phyloP scores from a whole-genome alignment of 257 asterid species.

The Przewalskia tangutica region DNA sequence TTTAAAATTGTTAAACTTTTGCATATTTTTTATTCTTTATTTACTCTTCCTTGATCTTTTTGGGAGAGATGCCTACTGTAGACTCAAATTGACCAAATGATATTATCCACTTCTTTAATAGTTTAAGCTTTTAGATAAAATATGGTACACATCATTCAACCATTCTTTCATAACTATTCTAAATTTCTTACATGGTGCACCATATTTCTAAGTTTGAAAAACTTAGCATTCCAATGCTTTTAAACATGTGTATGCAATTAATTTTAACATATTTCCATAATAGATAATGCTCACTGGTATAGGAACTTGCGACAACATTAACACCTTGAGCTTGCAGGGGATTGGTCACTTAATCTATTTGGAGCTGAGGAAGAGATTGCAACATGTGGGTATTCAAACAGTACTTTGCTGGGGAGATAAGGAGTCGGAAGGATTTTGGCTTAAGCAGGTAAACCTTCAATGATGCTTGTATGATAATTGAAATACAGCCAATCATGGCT shows the following conservation, averaged over 20 bases:
- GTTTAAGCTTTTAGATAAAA: not conserved
- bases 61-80: not conserved
- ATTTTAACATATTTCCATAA: not conserved
- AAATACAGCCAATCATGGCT: not conserved
- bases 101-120: not conserved
- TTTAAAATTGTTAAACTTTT: not conserved
- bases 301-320: not conserved
- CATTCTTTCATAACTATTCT: not conserved
- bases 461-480: not conserved
- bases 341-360: conserved; percentile 53
- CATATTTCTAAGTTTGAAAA: not conserved
- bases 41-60: not conserved
- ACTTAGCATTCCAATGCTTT: not conserved
- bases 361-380: conserved; percentile 65
- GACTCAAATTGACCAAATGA: not conserved
- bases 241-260: not conserved
- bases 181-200: not conserved
- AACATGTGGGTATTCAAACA: conserved; percentile 58
- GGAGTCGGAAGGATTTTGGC: conserved; percentile 92
- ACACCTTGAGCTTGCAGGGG: conserved; percentile 44
- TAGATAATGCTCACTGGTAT: not conserved
- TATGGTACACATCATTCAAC: not conserved
- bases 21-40: not conserved
- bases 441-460: conserved; percentile 50
- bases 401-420: conserved; percentile 84